These are phyloP conservation scores for Lenwebbia sp. DNA, from an alignment of 345 rosid genomes.

Conservation along the genomic window DNA sequence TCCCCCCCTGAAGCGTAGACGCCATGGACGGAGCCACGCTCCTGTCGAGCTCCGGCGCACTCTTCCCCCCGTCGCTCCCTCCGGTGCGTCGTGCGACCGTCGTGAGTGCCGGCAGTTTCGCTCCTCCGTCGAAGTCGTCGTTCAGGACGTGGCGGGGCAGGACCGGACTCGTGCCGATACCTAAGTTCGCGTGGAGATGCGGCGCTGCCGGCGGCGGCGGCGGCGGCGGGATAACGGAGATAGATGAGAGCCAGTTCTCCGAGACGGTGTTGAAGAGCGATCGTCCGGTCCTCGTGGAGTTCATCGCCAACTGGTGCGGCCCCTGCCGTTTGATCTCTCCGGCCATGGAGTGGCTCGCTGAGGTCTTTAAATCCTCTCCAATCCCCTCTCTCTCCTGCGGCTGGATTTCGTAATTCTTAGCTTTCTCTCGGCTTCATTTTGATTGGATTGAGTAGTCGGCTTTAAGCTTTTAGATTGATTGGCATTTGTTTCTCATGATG, in stretches of 20 bases:
- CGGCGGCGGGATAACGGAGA: conserved; percentile 28
- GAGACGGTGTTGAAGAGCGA: conserved; percentile 49
- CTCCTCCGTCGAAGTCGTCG: neutral
- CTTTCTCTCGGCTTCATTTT: neutral
- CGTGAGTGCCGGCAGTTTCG: neutral
- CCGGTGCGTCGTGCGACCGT: neutral
- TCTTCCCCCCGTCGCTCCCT: neutral
- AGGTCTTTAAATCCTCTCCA: conserved; percentile 12
- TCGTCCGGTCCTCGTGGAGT: conserved; percentile 75
- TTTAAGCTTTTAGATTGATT: too few species aligned
- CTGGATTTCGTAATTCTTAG: neutral
- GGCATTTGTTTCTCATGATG: neutral
- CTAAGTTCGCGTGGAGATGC: neutral
- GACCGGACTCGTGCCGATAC: neutral
- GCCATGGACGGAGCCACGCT: neutral
- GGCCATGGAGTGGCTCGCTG: conserved; percentile 31
- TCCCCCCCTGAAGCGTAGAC: neutral
- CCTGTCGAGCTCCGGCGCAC: neutral
- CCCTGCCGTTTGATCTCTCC: conserved; percentile 84
- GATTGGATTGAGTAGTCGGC: neutral
- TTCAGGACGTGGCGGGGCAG: neutral
- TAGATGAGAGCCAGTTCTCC: conserved; percentile 41
- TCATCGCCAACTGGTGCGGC: conserved; percentile 89
- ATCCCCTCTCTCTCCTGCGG: neutral
- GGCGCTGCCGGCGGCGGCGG: conserved; percentile 8